Evolutionary conservation across 179 eudicot species (phyloP), one percentile per base, ranked within the genome.

Genomic region (Patellifolia procumbens): DNA sequence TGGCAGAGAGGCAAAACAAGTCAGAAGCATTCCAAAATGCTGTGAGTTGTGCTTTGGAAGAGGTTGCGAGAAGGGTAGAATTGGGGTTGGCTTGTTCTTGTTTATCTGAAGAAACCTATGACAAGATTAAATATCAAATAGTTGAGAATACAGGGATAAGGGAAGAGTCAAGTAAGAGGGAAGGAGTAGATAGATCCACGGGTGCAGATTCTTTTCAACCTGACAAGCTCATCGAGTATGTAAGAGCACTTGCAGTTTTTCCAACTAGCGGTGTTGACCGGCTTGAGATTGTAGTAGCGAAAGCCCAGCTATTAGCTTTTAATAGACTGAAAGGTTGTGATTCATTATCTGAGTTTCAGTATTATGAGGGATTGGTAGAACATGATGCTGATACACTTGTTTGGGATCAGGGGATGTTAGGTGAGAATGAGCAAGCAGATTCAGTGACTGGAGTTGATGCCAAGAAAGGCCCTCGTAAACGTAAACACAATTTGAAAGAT

Each of bases 61-160:
- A 94, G 81, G 93, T 94, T 74, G 86, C 89, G 3, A 86, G 98
- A 79, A 87, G 97, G 77, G 84, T 87, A 42, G 89, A 91, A 83
- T 81, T 91, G 74, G 98, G 97, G 46, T 76, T 94, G 72, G 79
- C 97, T 9, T 94, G 98, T 79, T 87, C 91, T 75, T 94, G 98
- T 77, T 78, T 87, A 69, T 85, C 89, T 43, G 84, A 87, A 74
- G 90, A 87, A 45, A 79, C 72, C 28, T 83, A 79, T 73, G 86
- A 79, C 16, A 85, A 75, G 72, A 85, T 92, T 70, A 89, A 85
- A 70, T 86, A 46, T 79, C 97, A 92, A 83, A 75, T 80, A 74
- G 87, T 91, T 65, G 96, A 92, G 63, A 94, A 94, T 48, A 68
- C 92, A 24, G 98, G 98, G 74, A 88, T 94, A 58, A 85, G 82